phyloP scores from a whole-genome alignment of 2,329 filamentous ascomycete species.

The Amylocarpus encephaloides region DNA sequence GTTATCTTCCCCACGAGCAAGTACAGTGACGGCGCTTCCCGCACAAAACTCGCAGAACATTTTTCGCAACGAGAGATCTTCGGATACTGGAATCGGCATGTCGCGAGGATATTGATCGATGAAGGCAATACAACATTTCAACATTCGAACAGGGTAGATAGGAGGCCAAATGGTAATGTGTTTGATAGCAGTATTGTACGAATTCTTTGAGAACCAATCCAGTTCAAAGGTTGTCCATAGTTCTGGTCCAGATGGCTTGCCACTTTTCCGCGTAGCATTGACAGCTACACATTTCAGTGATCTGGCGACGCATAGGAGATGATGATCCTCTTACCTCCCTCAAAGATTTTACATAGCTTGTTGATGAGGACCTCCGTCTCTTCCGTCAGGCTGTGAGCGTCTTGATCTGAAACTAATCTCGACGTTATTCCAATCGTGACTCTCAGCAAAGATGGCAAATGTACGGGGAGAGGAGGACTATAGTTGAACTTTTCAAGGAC shows the following conservation, averaged over 20 bases:
- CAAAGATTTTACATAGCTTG: constrained; percentile 51
- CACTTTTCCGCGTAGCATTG: constrained; percentile 36
- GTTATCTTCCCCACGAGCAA: constrained; percentile 47
- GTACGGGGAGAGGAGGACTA: constrained; percentile 40
- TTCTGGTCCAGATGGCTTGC: constrained; percentile 24
- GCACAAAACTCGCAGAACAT: constrained; percentile 68
- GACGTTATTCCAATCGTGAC: constrained; percentile 49
- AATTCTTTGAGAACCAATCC: constrained; percentile 77
- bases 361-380: constrained; percentile 26
- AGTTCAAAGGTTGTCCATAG: constrained; percentile 59
- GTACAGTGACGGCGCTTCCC: constrained; percentile 43
- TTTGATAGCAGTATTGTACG: constrained; percentile 70
- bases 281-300: constrained; percentile 19
- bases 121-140: constrained; percentile 47
- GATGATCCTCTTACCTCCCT: constrained; percentile 36
- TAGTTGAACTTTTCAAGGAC: constrained; percentile 52
- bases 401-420: constrained; percentile 34
- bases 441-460: constrained; percentile 59
- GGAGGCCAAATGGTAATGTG: constrained; percentile 51
- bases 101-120: constrained; percentile 45
- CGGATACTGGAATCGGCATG: constrained; percentile 34
- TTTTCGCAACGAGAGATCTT: constrained; percentile 50
- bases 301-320: neutral
- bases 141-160: constrained; percentile 48
- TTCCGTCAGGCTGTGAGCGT: neutral